Percentiles rank a stretch among this genome's conserved stretches.
Conservation (phyloP, 2,329 filamentous ascomycete genomes). For the Hymenoscyphus fraxineus region DNA sequence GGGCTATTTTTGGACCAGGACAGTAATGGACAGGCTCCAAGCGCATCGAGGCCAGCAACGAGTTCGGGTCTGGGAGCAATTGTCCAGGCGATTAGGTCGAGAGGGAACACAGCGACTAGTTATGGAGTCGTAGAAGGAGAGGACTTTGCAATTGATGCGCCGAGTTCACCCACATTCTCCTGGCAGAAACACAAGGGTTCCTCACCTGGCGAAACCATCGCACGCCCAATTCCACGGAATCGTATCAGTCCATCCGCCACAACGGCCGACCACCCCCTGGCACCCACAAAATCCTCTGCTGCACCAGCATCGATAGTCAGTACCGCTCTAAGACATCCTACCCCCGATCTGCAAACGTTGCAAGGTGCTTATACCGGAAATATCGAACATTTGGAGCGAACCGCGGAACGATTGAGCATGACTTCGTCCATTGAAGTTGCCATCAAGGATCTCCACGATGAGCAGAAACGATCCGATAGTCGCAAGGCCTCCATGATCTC, state of each 20-base stretch:
- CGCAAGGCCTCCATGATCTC: conserved; percentile 60
- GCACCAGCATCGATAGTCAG: conserved; percentile 24
- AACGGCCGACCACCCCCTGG: conserved; percentile 13
- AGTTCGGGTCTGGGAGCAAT: conserved; percentile 15
- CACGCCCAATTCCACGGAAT: conserved; percentile 15
- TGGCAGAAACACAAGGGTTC: conserved; percentile 8
- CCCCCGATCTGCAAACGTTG: conserved; percentile 58
- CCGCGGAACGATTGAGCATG: conserved; percentile 69
- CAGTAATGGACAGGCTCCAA: conserved; percentile 8
- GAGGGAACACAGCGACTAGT: conserved; percentile 13
- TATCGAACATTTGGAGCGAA: conserved; percentile 71
- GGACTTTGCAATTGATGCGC: conserved; percentile 19
- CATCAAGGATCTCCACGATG: conserved; percentile 68
- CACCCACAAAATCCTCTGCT: conserved; percentile 9
- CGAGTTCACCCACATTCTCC: conserved; percentile 8
- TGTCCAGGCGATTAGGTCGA: conserved; percentile 15
- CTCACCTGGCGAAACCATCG: conserved; percentile 10
- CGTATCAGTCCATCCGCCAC: conserved; percentile 22
- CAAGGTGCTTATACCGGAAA: conserved; percentile 62
- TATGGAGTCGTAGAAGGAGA: conserved; percentile 23
- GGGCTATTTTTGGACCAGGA: conserved; percentile 27
- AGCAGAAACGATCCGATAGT: conserved; percentile 68
- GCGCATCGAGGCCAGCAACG: conserved; percentile 6
- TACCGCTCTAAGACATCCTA: conserved; percentile 50
- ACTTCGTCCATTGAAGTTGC: conserved; percentile 73